phyloP scores from a whole-genome alignment of 148 eudicot species.

The Cornus controversa region DNA sequence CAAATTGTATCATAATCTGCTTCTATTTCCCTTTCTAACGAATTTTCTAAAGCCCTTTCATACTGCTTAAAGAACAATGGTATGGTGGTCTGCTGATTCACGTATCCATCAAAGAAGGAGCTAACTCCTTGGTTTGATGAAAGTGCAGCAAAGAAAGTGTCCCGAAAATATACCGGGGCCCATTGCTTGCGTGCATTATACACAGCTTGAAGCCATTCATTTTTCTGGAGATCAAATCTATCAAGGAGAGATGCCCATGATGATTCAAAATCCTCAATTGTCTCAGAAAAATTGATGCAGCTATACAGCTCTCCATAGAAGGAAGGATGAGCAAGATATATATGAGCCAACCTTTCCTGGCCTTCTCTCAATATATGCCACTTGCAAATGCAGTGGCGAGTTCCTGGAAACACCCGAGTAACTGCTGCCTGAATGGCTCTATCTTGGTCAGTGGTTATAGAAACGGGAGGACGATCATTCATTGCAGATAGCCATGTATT shows the following conservation, averaged over 20 bases:
- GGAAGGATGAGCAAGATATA: constrained; percentile 33
- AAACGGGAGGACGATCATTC: constrained; percentile 23
- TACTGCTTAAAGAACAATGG: constrained; percentile 33
- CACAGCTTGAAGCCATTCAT: constrained; percentile 41
- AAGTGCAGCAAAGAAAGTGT: constrained; percentile 33
- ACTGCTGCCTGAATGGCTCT: constrained; percentile 33
- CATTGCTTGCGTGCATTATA: constrained; percentile 37
- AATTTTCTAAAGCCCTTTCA: constrained; percentile 34
- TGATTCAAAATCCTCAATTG: constrained; percentile 33
- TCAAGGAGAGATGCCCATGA: constrained; percentile 30
- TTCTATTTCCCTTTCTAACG: constrained; percentile 32
- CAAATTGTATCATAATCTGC: constrained; percentile 36
- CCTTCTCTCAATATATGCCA: constrained; percentile 40
- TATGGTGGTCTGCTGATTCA: constrained; percentile 34
- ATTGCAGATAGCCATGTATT: constrained; percentile 30
- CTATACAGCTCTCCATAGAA: constrained; percentile 31
- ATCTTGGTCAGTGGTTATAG: constrained; percentile 34
- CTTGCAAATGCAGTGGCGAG: constrained; percentile 39
- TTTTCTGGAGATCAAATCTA: constrained; percentile 23
- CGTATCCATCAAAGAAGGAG: constrained; percentile 33
- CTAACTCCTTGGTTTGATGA: constrained; percentile 33
- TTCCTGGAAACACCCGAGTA: constrained; percentile 21
- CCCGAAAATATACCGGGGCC: constrained; percentile 37
- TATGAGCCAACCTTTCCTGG: constrained; percentile 34
- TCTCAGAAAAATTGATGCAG: constrained; percentile 38